Evolutionary conservation across 306 rosid genomes (phyloP).

Genomic region (Lathyrus oleraceus): DNA sequence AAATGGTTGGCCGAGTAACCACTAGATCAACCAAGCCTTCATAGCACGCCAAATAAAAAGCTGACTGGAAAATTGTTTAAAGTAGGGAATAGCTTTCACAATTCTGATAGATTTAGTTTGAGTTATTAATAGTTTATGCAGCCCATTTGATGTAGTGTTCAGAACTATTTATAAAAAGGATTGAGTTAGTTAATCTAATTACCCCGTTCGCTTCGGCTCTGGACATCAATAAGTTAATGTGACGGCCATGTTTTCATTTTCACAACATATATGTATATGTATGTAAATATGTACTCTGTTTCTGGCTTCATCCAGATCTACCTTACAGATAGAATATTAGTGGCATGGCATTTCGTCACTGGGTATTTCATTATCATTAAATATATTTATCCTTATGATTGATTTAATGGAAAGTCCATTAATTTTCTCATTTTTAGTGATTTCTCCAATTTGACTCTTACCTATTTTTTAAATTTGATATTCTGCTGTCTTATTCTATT

Average conservation of each 20-base stretch:
- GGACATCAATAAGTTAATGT: conserved; percentile 7
- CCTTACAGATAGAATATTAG: conserved; percentile 9
- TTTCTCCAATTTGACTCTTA: conserved; percentile 7
- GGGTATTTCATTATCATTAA: conserved; percentile 9
- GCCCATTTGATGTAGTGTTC: conserved; percentile 12
- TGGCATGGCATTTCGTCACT: conserved; percentile 4
- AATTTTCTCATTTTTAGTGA: background rate
- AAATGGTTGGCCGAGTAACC: background rate
- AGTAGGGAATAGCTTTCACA: background rate
- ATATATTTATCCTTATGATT: background rate
- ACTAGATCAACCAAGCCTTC: background rate
- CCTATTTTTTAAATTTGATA: conserved; percentile 13
- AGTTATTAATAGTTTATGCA: conserved; percentile 12
- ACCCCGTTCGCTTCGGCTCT: background rate
- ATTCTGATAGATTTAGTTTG: background rate
- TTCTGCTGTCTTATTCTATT: conserved; percentile 27
- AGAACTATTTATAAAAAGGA: background rate
- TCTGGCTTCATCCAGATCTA: conserved; percentile 13
- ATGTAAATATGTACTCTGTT: background rate
- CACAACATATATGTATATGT: background rate
- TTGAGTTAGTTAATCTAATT: conserved; percentile 14
- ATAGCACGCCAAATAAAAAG: background rate
- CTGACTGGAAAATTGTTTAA: background rate
- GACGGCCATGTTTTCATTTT: background rate
- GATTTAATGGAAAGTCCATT: conserved; percentile 8